Evolutionary conservation across 1,284 basidiomycete genomes (phyloP).

Genomic region (Fomitiporia mediterranea): DNA sequence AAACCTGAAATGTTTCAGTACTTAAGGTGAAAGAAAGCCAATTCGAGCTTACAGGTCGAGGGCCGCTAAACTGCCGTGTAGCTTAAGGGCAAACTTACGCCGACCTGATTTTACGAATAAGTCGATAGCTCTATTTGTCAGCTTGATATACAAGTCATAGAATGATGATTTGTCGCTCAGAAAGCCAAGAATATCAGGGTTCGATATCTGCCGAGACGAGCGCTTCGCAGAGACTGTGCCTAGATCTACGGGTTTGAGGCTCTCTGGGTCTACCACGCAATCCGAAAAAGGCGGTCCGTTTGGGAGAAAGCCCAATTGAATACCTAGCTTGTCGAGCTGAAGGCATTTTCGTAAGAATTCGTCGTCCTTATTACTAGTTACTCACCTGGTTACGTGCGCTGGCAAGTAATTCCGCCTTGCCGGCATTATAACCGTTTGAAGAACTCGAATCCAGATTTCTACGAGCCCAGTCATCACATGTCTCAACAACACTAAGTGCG

Average conservation of each 20-base stretch:
- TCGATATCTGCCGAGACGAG: conserved; percentile 46
- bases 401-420: conserved; percentile 79
- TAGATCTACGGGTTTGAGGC: conserved; percentile 22
- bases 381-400: conserved; percentile 76
- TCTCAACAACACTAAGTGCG: conserved; percentile 80
- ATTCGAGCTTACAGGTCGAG: conserved; percentile 68
- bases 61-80: conserved; percentile 81
- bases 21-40: conserved; percentile 8
- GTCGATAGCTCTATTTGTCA: conserved; percentile 79
- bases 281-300: conserved; percentile 65
- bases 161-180: conserved; percentile 57
- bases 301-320: conserved; percentile 69
- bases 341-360: not conserved
- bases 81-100: conserved; percentile 76
- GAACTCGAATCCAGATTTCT: conserved; percentile 41
- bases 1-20: conserved; percentile 49
- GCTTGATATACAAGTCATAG: conserved; percentile 65
- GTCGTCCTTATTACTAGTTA: conserved; percentile 16
- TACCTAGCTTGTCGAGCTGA: conserved; percentile 81
- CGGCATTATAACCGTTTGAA: conserved; percentile 53
- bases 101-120: conserved; percentile 78
- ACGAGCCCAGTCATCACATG: conserved; percentile 74
- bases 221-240: conserved; percentile 25
- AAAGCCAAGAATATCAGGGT: conserved; percentile 59
- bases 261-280: conserved; percentile 22